These are phyloP conservation scores for Chlamydomonas sp. DNA, from an alignment of 139 green algal species.

Conservation along the genomic window DNA sequence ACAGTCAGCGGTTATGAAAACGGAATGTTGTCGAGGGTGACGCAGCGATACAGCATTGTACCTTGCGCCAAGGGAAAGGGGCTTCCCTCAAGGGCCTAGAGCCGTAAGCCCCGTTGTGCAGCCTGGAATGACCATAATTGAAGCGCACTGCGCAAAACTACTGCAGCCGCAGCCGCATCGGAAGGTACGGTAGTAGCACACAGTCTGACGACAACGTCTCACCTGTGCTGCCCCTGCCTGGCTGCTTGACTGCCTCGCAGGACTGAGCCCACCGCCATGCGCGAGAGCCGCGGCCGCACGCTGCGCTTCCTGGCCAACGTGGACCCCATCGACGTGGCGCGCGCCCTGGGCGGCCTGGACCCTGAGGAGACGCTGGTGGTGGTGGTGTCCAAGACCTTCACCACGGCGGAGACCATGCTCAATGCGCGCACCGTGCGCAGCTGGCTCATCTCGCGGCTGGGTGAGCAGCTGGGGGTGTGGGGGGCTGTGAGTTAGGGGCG, in stretches of 20 bases:
- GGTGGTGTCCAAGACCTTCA: slow-evolving; percentile 99
- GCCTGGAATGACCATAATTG: too few relatives aligned
- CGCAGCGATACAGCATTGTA: too few relatives aligned
- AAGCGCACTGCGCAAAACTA: too few relatives aligned
- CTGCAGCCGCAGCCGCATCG: too few relatives aligned
- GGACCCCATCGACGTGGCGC: slow-evolving; percentile 97
- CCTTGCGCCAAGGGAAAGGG: too few relatives aligned
- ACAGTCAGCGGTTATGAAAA: too few relatives aligned
- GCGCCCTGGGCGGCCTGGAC: slow-evolving; percentile 82
- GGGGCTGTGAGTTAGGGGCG: background rate
- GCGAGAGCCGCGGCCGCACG: slow-evolving; percentile 69
- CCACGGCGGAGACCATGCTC: slow-evolving; percentile 99
- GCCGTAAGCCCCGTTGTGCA: too few relatives aligned
- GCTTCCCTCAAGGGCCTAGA: too few relatives aligned
- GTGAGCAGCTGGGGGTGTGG: slow-evolving; percentile 39
- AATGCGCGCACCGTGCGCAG: slow-evolving; percentile 95
- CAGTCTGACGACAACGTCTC: too few relatives aligned
- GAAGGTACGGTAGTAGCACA: too few relatives aligned
- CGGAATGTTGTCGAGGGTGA: too few relatives aligned
- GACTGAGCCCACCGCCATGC: slow-evolving; percentile 63
- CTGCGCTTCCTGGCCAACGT: slow-evolving; percentile 99
- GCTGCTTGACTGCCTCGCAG: slow-evolving; percentile 35
- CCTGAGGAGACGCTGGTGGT: slow-evolving; percentile 95
- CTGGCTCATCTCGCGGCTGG: slow-evolving; percentile 87
- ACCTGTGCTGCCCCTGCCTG: background rate